phyloP scores from a whole-genome alignment of 257 asterid species.

The Datura wrightii region DNA sequence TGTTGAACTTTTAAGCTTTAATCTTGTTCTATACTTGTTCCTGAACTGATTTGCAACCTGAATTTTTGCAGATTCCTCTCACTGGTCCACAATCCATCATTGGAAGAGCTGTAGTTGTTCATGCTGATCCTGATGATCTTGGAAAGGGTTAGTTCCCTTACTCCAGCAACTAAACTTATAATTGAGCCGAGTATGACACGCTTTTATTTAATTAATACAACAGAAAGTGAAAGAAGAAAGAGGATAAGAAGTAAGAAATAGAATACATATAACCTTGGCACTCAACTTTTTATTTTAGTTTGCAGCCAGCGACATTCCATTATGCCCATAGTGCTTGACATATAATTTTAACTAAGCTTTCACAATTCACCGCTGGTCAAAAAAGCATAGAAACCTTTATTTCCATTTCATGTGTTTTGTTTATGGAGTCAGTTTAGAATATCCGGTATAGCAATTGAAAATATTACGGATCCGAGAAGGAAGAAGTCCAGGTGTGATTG shows the following conservation, averaged over 20 bases:
- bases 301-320: background rate
- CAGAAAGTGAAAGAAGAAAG: background rate
- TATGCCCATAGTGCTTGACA: background rate
- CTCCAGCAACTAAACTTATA: slow-evolving; percentile 4
- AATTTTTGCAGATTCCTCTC: slow-evolving; percentile 71
- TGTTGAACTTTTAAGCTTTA: background rate
- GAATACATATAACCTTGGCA: background rate
- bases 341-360: background rate
- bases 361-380: background rate
- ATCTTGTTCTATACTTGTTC: background rate
- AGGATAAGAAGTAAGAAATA: background rate
- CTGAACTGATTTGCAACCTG: background rate
- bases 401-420: background rate
- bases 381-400: background rate
- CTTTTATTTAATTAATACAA: background rate
- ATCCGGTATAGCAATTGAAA: background rate
- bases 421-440: background rate
- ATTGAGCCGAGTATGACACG: background rate
- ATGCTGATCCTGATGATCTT: slow-evolving; percentile 96
- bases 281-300: background rate
- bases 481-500: background rate
- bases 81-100: slow-evolving; percentile 77
- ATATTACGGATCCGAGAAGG: background rate
- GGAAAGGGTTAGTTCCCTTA: slow-evolving; percentile 73
- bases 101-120: slow-evolving; percentile 99